These are phyloP conservation scores for Zoysia pacifica DNA, from an alignment of 176 grass and related monocot species.

Conservation along the genomic window DNA sequence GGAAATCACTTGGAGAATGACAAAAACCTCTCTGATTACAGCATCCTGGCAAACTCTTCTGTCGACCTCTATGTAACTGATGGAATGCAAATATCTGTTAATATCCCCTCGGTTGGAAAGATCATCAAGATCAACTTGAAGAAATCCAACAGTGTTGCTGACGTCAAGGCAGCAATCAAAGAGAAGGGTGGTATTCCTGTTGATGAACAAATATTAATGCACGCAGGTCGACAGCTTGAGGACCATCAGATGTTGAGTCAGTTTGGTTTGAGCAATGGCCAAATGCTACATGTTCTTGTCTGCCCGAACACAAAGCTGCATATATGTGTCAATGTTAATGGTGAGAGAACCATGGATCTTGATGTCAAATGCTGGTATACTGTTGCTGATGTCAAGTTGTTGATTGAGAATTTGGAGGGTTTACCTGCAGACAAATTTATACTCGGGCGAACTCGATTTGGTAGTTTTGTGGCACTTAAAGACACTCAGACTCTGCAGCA, in stretches of 20 bases:
- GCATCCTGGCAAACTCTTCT: slow-evolving; percentile 42
- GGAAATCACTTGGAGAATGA: slow-evolving; percentile 46
- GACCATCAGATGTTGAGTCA: slow-evolving; percentile 33
- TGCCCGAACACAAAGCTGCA: slow-evolving; percentile 24
- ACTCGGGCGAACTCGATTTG: slow-evolving; percentile 14
- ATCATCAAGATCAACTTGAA: slow-evolving; percentile 44
- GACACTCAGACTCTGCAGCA: slow-evolving; percentile 33
- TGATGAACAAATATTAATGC: slow-evolving; percentile 40
- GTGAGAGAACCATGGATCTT: slow-evolving; percentile 28
- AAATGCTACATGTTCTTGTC: slow-evolving; percentile 43
- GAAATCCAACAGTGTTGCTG: slow-evolving; percentile 39
- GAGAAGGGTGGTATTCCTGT: slow-evolving; percentile 30
- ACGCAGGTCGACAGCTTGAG: slow-evolving; percentile 34
- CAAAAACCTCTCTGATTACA: slow-evolving; percentile 44
- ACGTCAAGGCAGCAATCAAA: slow-evolving; percentile 41
- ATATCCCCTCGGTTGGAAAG: slow-evolving; percentile 48
- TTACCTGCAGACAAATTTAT: slow-evolving; percentile 7
- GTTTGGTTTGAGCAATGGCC: slow-evolving; percentile 35
- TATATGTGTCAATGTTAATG: slow-evolving; percentile 34
- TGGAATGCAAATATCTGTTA: slow-evolving; percentile 43
- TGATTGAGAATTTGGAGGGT: slow-evolving; percentile 42
- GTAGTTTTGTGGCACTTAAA: not conserved
- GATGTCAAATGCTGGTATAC: slow-evolving; percentile 51
- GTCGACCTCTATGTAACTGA: slow-evolving; percentile 45
- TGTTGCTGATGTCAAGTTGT: slow-evolving; percentile 52